Evolutionary conservation across 73 alveolate species (phyloP).

Genomic region (Paramecium biaurelia): DNA sequence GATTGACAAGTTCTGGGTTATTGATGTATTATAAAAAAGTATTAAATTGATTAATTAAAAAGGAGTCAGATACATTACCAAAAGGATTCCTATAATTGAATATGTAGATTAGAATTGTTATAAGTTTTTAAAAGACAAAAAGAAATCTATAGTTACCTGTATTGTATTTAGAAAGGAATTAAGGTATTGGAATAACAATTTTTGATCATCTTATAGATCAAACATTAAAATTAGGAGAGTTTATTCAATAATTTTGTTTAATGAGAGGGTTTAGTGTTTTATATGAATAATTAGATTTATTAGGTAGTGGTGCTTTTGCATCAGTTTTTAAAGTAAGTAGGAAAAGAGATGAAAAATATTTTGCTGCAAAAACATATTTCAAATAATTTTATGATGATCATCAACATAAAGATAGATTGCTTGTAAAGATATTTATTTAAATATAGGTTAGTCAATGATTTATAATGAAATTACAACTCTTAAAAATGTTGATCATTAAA

Average conservation of each 20-base stretch:
- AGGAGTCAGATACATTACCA: slow-evolving; percentile 19
- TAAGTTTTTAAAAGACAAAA: not conserved
- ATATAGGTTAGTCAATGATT: slow-evolving; percentile 31
- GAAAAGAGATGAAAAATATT: not conserved
- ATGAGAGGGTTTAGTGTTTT: not conserved
- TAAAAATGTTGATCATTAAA: slow-evolving; percentile 87
- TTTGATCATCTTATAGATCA: slow-evolving; percentile 16
- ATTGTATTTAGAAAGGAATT: not conserved
- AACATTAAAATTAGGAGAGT: not conserved
- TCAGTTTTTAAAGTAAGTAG: slow-evolving; percentile 17
- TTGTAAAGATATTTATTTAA: not conserved
- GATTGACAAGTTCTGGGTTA: slow-evolving; percentile 14
- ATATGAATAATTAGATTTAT: not conserved
- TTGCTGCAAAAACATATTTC: slow-evolving; percentile 32
- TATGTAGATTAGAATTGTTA: not conserved
- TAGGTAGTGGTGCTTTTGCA: slow-evolving; percentile 40
- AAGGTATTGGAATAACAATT: not conserved
- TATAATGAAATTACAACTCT: slow-evolving; percentile 81
- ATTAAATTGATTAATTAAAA: not conserved
- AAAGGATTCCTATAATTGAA: not conserved
- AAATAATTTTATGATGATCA: not conserved
- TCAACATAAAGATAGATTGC: slow-evolving; percentile 20
- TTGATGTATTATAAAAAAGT: slow-evolving; percentile 28
- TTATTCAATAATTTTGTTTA: not conserved
- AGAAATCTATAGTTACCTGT: not conserved